These are phyloP conservation scores for Pilobolus umbonatus DNA, from an alignment of 192 early-diverging fungal genomes.

Conservation along the genomic window DNA sequence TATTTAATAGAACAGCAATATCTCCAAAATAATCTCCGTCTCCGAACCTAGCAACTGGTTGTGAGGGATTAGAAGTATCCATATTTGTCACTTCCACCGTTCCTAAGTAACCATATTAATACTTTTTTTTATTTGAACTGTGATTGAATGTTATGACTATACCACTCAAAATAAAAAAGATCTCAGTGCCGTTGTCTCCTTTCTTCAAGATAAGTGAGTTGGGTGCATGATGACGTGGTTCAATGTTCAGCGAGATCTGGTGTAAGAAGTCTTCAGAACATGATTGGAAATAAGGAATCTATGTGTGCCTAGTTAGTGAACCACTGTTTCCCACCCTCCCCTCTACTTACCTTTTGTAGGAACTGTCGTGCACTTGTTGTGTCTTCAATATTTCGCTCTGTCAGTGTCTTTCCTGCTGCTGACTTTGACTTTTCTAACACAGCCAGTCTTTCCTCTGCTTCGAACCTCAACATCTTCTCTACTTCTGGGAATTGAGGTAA, in stretches of 20 bases:
- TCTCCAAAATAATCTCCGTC: slow-evolving; percentile 52
- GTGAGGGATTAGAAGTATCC: not conserved
- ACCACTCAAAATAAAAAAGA: slow-evolving; percentile 74
- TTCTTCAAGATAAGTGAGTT: slow-evolving; percentile 53
- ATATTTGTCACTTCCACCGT: slow-evolving; percentile 18
- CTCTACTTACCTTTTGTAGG: slow-evolving; percentile 17
- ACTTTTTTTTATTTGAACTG: not conserved
- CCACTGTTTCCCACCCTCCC: not conserved
- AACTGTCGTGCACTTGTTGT: slow-evolving; percentile 11
- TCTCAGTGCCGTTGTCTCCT: slow-evolving; percentile 59
- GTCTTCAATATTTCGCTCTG: slow-evolving; percentile 16
- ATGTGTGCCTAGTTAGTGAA: not conserved
- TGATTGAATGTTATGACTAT: not conserved
- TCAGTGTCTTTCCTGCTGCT: not conserved
- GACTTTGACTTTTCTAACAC: slow-evolving; percentile 37
- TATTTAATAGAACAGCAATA: slow-evolving; percentile 40
- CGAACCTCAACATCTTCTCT: slow-evolving; percentile 47
- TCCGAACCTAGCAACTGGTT: slow-evolving; percentile 28
- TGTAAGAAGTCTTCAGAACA: slow-evolving; percentile 42
- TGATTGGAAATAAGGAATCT: slow-evolving; percentile 44
- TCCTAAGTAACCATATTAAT: slow-evolving; percentile 2
- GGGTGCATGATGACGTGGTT: slow-evolving; percentile 48
- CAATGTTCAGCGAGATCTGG: slow-evolving; percentile 35
- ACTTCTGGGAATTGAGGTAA: slow-evolving; percentile 62
- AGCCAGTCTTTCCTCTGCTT: slow-evolving; percentile 58